A percentile compares a stretch with the other conserved stretches of the same genome.
These are phyloP conservation scores for Schizopora paradoxa DNA, from an alignment of 1,284 basidiomycete species.

Conservation along the genomic window DNA sequence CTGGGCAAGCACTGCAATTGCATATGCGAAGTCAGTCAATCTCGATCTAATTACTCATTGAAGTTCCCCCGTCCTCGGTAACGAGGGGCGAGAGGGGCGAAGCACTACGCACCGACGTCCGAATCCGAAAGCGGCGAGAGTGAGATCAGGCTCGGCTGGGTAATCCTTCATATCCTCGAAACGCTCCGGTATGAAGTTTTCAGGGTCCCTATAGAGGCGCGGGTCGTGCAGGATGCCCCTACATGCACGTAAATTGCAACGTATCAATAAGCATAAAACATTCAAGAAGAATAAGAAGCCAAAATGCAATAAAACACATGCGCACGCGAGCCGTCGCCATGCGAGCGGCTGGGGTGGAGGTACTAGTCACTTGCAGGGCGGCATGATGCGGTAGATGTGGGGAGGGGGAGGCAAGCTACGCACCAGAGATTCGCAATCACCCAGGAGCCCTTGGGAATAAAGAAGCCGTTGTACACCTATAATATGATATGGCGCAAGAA, in stretches of 20 bases:
- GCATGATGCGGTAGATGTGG: background rate
- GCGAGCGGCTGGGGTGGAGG: background rate
- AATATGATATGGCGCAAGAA: background rate
- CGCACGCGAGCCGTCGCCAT: no score
- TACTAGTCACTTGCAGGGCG: background rate
- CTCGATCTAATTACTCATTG: conserved; percentile 20
- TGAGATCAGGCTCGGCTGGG: conserved; percentile 28
- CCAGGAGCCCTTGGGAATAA: conserved; percentile 22
- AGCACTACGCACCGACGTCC: conserved; percentile 33
- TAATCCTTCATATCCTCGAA: conserved; percentile 31
- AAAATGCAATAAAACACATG: no score
- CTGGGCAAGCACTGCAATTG: conserved; percentile 32
- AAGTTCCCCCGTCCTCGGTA: no score
- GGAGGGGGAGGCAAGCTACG: background rate
- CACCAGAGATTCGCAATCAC: conserved; percentile 20
- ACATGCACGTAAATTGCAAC: background rate
- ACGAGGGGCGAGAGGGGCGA: no score
- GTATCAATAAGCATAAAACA: background rate
- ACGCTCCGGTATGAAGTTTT: conserved; percentile 37
- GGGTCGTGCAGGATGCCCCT: conserved; percentile 42
- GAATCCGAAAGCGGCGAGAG: conserved; percentile 43
- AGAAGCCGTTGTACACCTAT: conserved; percentile 33
- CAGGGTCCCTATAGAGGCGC: conserved; percentile 28
- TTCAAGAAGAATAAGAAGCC: no score
- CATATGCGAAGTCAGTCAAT: conserved; percentile 19